Evolutionary conservation across 352 stramenopile genomes (phyloP).

Genomic region (Phytophthora sojae): DNA sequence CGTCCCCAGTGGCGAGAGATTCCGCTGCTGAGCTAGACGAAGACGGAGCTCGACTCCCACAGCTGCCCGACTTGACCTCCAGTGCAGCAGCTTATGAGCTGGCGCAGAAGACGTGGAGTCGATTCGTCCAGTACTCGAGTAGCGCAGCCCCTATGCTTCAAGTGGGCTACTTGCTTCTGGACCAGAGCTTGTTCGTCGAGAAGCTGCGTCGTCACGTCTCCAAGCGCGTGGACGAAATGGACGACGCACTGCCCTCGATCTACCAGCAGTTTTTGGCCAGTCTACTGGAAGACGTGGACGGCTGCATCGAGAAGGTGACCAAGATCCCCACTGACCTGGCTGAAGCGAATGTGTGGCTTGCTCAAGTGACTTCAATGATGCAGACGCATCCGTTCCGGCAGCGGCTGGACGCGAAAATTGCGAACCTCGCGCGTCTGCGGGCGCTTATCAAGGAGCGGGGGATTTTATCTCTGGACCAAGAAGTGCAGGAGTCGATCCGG

Average conservation of each 20-base stretch:
- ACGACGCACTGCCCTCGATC: constrained; percentile 51
- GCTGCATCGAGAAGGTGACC: constrained; percentile 62
- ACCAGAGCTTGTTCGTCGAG: constrained; percentile 52
- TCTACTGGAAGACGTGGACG: constrained; percentile 61
- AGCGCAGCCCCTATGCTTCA: constrained; percentile 44
- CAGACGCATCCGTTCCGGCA: constrained; percentile 55
- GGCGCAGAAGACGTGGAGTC: constrained; percentile 45
- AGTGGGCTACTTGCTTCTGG: constrained; percentile 60
- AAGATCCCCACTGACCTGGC: constrained; percentile 64
- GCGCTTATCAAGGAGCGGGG: constrained; percentile 44
- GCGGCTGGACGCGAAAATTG: constrained; percentile 58
- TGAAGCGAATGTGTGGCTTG: constrained; percentile 59
- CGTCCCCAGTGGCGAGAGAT: constrained; percentile 4
- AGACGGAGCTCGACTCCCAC: constrained; percentile 16
- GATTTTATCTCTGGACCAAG: constrained; percentile 16
- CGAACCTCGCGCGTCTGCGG: constrained; percentile 58
- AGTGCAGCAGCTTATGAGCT: constrained; percentile 54
- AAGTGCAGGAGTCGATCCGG: constrained; percentile 35
- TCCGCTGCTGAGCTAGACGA: constrained; percentile 13
- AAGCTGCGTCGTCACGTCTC: constrained; percentile 44
- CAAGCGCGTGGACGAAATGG: constrained; percentile 46
- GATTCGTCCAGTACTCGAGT: constrained; percentile 49
- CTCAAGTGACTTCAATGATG: constrained; percentile 64
- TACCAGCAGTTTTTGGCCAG: constrained; percentile 60
- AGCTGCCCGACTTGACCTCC: constrained; percentile 26